Evolutionary conservation across 2,329 filamentous ascomycete genomes (phyloP), one percentile per base, ranked within the genome.

Genomic region (Aureobasidium sp.): DNA sequence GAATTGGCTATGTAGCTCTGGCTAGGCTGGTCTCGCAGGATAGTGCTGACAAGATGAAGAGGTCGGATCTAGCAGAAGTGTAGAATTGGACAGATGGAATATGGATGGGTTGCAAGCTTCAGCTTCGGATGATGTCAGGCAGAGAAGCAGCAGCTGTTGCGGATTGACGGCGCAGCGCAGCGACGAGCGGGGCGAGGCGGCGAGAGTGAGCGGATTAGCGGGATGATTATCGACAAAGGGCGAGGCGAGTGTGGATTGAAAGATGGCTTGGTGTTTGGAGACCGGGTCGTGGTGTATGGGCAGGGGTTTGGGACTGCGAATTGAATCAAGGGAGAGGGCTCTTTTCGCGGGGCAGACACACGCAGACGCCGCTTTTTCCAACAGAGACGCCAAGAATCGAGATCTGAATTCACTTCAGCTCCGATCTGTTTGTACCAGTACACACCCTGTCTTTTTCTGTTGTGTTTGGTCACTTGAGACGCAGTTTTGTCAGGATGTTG

Each of bases 61-160:
- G 17, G n/a, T 37, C 13, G 37, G 10, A n/a, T 26, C 37, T 34
- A 10, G n/a, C 37, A 58, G 41, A 5, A 15, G 41, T 20, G 26
- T 23, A 10, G 55, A 37, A 47, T 47, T 58, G 55, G 32, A n/a
- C n/a, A n/a, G 55, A 44, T 48, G 42, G 34, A 13, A 39, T 27
- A 44, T 36, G 57, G 44, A 60, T 42, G 46, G 47, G 44, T 50
- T 53, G 44, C 36, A 23, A 51, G 47, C 47, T 60, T 41, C 37
- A 60, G 57, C 47, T 60, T 58, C 55, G 42, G 55, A 58, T 58
- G 55, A 58, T 58, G 55, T 58, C 55, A 58, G 55, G 55, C 37
- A 57, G 53, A 44, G 51, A 32, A 27, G 51, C 34, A 42, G 52
- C 39, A 44, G 52, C 52, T 44, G 52, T 44, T 58, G 42, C 29